Conservation (phyloP, 495 filamentous ascomycete genomes). For the Xylaria flabelliformis region DNA sequence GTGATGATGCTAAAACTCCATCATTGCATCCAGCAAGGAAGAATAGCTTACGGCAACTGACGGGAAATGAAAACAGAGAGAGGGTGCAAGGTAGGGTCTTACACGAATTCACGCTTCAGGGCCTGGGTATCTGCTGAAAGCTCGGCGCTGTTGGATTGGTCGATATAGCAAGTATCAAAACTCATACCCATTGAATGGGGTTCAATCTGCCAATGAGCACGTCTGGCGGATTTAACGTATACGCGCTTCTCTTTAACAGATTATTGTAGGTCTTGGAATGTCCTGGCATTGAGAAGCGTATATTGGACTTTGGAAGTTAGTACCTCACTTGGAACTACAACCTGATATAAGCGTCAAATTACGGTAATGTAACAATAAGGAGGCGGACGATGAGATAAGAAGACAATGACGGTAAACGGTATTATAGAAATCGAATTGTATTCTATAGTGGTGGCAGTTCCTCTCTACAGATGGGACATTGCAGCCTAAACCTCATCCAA, state of each 20-base stretch:
- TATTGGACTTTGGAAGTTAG: too few species aligned
- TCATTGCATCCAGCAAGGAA: too few species aligned
- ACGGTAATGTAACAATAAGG: too few species aligned
- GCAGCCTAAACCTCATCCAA: constrained; percentile 91
- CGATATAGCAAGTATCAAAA: constrained; percentile 48
- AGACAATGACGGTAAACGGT: background rate
- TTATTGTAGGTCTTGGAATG: constrained; percentile 39
- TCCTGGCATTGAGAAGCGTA: too few species aligned
- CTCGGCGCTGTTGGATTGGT: constrained; percentile 49
- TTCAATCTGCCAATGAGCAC: constrained; percentile 19
- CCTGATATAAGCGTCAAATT: too few species aligned
- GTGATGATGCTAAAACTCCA: too few species aligned
- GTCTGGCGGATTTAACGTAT: constrained; percentile 35
- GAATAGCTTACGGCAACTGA: too few species aligned
- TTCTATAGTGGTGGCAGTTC: constrained; percentile 78
- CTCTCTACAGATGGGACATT: constrained; percentile 96
- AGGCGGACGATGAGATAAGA: background rate
- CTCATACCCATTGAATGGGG: constrained; percentile 40
- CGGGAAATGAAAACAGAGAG: too few species aligned
- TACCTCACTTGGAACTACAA: too few species aligned
- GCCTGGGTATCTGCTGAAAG: constrained; percentile 37
- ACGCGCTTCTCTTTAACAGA: constrained; percentile 30
- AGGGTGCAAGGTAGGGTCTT: too few species aligned
- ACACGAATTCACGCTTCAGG: constrained; percentile 30
- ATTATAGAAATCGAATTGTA: background rate